Evolutionary conservation across 164 flowering plant species (phyloP), one percentile per base, ranked within the genome.

Genomic region (Vitis cinerea): DNA sequence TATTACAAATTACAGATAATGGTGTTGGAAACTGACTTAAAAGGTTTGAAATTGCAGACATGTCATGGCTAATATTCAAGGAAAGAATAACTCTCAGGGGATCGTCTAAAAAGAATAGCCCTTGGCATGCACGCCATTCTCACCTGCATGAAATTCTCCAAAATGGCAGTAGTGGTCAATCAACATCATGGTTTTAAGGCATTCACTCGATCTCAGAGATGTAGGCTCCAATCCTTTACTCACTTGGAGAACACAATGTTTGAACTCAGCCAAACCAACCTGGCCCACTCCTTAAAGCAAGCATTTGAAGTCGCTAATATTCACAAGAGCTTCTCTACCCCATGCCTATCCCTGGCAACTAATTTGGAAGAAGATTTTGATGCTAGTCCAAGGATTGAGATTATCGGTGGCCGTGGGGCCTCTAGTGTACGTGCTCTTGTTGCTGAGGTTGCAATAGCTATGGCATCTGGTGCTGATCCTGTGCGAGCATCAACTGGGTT

Each of bases 251-350:
- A 67, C 65, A 72, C 63, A 53, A 59, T 74, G 70, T 72, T 81
- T 58, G 86, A 86, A 60, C 76, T 69, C 49, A 67, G 47, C 55
- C 79, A 75, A 70, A 71, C 78, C 57, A 77, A 74, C 54, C 17
- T 77, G 13, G 65, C 83, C 27, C 74, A 73, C 70, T 82, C 94
- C 50, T 65, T 83, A 2, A 72, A 75, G 56, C 77, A 73, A 50
- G 74, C 84, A 37, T 66, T 81, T 19, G 71, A 77, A 15, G 72
- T 37, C 13, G 56, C 74, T 13, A 69, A 71, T 65, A 30, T 89
- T 64, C 94, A 87, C 66, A 74, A 83, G 47, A 90, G 97, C 79
- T 75, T 77, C 66, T 93, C 98, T 71, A 90, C 95, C 9, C 98
- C 98, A 57, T 91, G 98, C 81, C 71, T 93, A 1, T 77, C 97